Percentiles rank a stretch among this genome's conserved stretches.
Conservation (phyloP, 202 grass and related monocot species). For the Elaeis oleifera region DNA sequence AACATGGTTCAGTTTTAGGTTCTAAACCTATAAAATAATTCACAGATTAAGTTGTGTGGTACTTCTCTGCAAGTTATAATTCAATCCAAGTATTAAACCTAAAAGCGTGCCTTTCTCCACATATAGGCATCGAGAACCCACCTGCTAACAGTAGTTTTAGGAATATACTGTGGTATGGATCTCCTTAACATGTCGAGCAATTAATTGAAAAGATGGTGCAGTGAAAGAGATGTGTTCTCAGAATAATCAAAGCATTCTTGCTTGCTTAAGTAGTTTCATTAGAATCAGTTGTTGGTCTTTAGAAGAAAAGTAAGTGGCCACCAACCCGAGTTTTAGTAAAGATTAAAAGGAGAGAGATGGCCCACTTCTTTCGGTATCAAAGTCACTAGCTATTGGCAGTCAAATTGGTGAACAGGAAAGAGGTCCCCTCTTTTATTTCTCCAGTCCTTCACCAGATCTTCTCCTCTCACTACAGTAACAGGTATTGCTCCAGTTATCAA, state of each 20-base stretch:
- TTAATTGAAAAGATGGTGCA: too few species aligned
- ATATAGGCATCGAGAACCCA: too few species aligned
- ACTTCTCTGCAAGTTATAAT: too few species aligned
- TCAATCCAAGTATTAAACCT: too few species aligned
- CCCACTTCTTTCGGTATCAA: conserved; percentile 4
- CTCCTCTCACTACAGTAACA: conserved; percentile 20
- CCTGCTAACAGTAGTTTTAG: background rate
- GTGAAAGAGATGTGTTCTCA: too few species aligned
- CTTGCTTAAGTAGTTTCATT: too few species aligned
- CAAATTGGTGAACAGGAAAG: conserved; percentile 62
- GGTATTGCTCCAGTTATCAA: conserved; percentile 35
- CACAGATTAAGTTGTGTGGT: too few species aligned
- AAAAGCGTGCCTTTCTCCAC: too few species aligned
- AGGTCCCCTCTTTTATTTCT: conserved; percentile 22
- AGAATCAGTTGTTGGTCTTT: conserved; percentile 9
- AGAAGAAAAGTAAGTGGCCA: conserved; percentile 13
- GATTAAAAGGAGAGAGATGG: conserved; percentile 4
- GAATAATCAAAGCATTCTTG: too few species aligned
- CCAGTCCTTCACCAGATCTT: conserved; percentile 19
- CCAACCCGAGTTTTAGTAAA: conserved; percentile 27
- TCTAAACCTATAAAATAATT: too few species aligned
- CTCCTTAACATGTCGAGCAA: conserved; percentile 25
- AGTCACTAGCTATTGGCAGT: conserved; percentile 47
- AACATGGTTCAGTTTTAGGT: too few species aligned
- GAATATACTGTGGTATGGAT: conserved; percentile 7